A percentile compares a stretch with the other conserved stretches of the same genome.
Conservation (phyloP, 768 basidiomycete genomes). For the Termitomyces sp. region DNA sequence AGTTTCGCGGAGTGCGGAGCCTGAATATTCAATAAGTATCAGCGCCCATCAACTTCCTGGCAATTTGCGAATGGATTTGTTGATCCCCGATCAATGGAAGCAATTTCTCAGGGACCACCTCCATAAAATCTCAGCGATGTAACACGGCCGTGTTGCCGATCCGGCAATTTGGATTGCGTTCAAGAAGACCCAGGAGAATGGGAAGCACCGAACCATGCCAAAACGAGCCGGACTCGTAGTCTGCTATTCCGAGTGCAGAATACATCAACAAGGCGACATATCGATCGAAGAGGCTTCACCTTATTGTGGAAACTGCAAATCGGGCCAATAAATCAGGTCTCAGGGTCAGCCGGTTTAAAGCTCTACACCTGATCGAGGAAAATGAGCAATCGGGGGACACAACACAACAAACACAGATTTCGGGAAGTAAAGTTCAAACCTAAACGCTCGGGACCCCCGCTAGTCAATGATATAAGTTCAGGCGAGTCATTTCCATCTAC, state of each 20-base stretch:
- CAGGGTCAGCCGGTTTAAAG: conserved; percentile 35
- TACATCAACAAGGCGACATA: conserved; percentile 8
- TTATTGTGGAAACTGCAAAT: conserved; percentile 10
- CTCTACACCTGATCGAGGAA: conserved; percentile 41
- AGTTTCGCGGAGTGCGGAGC: conserved; percentile 20
- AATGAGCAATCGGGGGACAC: conserved; percentile 45
- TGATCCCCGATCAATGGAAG: conserved; percentile 66
- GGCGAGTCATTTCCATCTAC: conserved; percentile 30
- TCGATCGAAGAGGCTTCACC: conserved; percentile 6
- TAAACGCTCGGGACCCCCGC: conserved; percentile 29
- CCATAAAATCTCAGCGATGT: conserved; percentile 17
- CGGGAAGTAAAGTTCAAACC: conserved; percentile 31
- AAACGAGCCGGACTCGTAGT: neutral
- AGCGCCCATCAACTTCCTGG: conserved; percentile 19
- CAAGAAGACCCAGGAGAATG: conserved; percentile 12
- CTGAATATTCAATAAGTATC: conserved; percentile 6
- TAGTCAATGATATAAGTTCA: conserved; percentile 36
- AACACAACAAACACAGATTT: conserved; percentile 31
- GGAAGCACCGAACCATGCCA: conserved; percentile 21
- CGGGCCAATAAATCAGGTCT: conserved; percentile 20
- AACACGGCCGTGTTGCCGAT: conserved; percentile 30
- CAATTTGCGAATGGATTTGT: conserved; percentile 34
- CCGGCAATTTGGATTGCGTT: conserved; percentile 9
- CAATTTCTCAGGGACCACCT: conserved; percentile 31
- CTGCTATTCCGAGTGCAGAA: conserved; percentile 2